These are phyloP conservation scores for Bipolaris oryzae DNA, from an alignment of 2,329 filamentous ascomycete genomes.

Conservation along the genomic window DNA sequence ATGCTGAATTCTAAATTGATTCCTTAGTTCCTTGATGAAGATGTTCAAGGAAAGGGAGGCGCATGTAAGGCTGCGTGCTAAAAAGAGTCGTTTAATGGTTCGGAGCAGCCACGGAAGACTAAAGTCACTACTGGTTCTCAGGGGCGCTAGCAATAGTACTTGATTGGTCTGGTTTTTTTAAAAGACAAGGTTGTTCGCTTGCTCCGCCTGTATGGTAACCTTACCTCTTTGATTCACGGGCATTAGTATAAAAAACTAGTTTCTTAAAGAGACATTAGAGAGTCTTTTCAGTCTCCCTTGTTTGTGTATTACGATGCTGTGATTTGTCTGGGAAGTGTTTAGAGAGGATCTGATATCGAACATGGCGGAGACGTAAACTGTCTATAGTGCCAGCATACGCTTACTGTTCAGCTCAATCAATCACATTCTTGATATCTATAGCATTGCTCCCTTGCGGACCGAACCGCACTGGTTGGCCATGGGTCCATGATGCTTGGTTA, in stretches of 20 bases:
- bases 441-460: not conserved
- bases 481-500: not conserved
- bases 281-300: not conserved
- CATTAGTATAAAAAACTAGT: no score
- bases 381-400: not conserved
- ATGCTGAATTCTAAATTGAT: no score
- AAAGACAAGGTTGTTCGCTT: not conserved
- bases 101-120: not conserved
- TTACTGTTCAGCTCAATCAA: not conserved
- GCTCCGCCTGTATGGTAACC: not conserved
- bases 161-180: no score
- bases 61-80: no score
- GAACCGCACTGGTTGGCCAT: not conserved
- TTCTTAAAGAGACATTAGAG: no score
- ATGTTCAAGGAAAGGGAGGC: no score
- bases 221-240: not conserved
- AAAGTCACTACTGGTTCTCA: no score
- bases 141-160: not conserved
- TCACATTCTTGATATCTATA: not conserved
- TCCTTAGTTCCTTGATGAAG: no score
- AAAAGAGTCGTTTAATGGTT: not conserved
- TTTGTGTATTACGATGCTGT: not conserved
- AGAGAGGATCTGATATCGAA: not conserved
- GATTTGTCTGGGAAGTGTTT: not conserved
- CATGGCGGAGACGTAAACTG: not conserved